phyloP scores from a whole-genome alignment of 441 rosid species.

The Bocquillonia castaneifolia region DNA sequence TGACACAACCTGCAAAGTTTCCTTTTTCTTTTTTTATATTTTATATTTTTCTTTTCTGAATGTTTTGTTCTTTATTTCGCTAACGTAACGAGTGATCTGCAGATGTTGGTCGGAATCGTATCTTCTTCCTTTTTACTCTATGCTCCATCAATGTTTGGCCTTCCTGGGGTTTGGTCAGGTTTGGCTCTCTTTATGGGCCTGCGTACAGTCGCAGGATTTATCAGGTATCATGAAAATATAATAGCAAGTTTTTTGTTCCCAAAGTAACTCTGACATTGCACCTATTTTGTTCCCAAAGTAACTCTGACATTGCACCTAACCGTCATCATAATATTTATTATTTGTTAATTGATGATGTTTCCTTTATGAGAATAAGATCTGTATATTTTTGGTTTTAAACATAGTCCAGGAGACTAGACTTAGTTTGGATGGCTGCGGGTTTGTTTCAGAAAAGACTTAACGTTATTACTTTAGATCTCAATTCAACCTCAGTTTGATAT shows the following conservation, averaged over 20 bases:
- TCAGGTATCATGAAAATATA: constrained; percentile 44
- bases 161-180: constrained; percentile 85
- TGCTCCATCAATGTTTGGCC: constrained; percentile 53
- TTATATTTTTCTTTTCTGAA: background rate
- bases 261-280: background rate
- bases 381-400: background rate
- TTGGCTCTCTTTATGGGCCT: constrained; percentile 79
- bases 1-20: constrained; percentile 11
- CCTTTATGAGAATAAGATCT: background rate
- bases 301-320: background rate
- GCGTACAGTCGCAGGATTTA: constrained; percentile 65
- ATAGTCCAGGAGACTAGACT: too few relatives aligned
- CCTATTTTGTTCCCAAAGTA: background rate
- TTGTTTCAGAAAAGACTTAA: too few relatives aligned
- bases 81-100: constrained; percentile 21
- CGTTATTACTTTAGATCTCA: too few relatives aligned
- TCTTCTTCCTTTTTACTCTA: constrained; percentile 65
- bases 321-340: too few relatives aligned
- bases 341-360: background rate
- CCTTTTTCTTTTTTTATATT: background rate
- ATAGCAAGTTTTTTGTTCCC: background rate
- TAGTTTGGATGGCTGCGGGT: too few relatives aligned
- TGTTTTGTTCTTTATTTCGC: constrained; percentile 3
- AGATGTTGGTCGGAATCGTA: constrained; percentile 81
- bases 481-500: too few relatives aligned